These are phyloP conservation scores for Blastocladiella britannica DNA, from an alignment of 192 early-diverging fungal genomes.

Conservation along the genomic window DNA sequence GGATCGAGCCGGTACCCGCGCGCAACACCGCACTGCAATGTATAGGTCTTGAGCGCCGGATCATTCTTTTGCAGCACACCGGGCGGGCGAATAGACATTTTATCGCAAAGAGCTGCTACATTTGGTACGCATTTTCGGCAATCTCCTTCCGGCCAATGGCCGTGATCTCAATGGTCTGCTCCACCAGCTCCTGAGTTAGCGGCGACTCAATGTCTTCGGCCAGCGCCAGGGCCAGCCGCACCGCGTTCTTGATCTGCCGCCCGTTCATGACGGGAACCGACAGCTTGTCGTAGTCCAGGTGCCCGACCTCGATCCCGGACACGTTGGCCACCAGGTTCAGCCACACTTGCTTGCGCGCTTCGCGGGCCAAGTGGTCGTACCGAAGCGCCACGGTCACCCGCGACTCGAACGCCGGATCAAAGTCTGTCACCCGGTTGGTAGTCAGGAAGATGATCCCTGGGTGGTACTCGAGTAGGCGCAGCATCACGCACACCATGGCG, in stretches of 20 bases:
- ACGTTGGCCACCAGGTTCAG: background rate
- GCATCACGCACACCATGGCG: constrained; percentile 33
- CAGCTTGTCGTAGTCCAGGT: constrained; percentile 11
- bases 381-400: constrained; percentile 27
- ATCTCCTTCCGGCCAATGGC: constrained; percentile 17
- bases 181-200: constrained; percentile 12
- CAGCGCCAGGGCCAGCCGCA: constrained; percentile 19
- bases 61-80: too few relatives aligned
- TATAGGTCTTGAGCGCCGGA: too few relatives aligned
- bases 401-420: constrained; percentile 32
- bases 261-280: constrained; percentile 14
- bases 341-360: background rate
- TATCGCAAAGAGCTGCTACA: too few relatives aligned
- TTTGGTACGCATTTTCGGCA: constrained; percentile 1
- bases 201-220: constrained; percentile 10
- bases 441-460: constrained; percentile 40
- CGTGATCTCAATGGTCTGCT: constrained; percentile 22
- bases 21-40: too few relatives aligned
- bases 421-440: constrained; percentile 33
- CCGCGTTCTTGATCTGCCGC: constrained; percentile 21
- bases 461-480: constrained; percentile 36
- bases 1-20: too few relatives aligned
- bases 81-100: too few relatives aligned
- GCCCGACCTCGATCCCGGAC: constrained; percentile 1
- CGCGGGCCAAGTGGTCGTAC: constrained; percentile 18